Base-by-base conservation (phyloP, 192 early-diverging fungal genomes). In the Coemansia sp. region DNA sequence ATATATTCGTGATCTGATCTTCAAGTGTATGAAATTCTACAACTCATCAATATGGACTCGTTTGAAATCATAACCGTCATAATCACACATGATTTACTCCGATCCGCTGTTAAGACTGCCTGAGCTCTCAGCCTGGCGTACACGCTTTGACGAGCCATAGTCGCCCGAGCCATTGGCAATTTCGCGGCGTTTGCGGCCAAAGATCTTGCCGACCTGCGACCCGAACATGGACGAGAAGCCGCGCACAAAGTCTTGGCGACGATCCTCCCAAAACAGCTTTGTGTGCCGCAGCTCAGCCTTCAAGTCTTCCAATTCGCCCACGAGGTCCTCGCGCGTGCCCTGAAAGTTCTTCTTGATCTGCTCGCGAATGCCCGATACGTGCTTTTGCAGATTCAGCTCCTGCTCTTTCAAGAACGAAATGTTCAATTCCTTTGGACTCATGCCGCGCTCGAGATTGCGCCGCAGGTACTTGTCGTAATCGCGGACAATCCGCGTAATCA, bases 391-490 rank as follows among this genome's bases (percentile, higher is more conserved):
- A 50, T 87, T 85, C 36, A 90, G 78, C 61, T 90, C 87, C 80
- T 89, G 85, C 64, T 89, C 88, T 79, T 90, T 90, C 57, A 93
- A 75, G 66, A 91, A 93, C 4, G 86, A 85, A 60, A 93, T 87
- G 64, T 89, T 89, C 25, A 93, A 81, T 14, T 93, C 91, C 71
- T 88, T 92, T 48, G 88, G 85, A 40, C 83, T 87, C 34, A 93
- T 86, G 1, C 91, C 91, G 50, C 91, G 84, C 73, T 92, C 90
- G n/a, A 93, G 78, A 71, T 93, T 93, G 50, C 91, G 83, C 63
- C 89, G 81, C 56, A 93, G 73, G 66, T 92, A 93, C 65, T 86
- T 79, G 77, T 93, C 91, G 68, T 93, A 93, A 64, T 93, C 90
- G 52, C 86, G 84, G 15, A 93, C 88, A 64, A 93, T 93, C 11